These are phyloP conservation scores for Albatrellus sp. DNA, from an alignment of 1,284 basidiomycete species.

Conservation along the genomic window DNA sequence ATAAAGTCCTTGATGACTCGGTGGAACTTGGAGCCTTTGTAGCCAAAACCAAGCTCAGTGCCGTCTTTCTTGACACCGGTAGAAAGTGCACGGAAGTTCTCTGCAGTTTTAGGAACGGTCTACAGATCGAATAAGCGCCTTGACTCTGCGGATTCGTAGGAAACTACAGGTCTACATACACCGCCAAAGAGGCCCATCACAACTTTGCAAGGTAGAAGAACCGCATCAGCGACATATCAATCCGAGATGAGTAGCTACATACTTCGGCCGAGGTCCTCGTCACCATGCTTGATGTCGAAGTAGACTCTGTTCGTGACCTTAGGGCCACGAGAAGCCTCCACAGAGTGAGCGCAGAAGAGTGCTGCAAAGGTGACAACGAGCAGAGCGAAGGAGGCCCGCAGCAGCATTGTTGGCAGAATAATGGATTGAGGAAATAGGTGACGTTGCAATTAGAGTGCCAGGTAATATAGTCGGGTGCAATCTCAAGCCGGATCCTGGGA, in stretches of 20 bases:
- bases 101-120: conserved; percentile 70
- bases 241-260: conserved; percentile 20
- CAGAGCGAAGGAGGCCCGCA: conserved; percentile 33
- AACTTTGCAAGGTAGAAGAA: conserved; percentile 29
- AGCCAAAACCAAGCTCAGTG: conserved; percentile 56
- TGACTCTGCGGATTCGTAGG: neutral
- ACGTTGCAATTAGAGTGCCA: neutral
- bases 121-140: conserved; percentile 20
- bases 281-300: conserved; percentile 89
- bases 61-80: conserved; percentile 76
- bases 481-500: too few species aligned
- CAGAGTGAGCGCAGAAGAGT: conserved; percentile 55
- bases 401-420: conserved; percentile 11
- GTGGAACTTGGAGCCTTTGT: conserved; percentile 62
- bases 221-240: conserved; percentile 1
- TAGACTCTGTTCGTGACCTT: conserved; percentile 86
- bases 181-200: conserved; percentile 82
- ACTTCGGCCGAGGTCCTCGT: conserved; percentile 73
- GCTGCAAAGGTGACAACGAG: conserved; percentile 54
- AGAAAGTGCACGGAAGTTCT: conserved; percentile 60
- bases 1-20: conserved; percentile 64
- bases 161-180: conserved; percentile 23
- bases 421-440: neutral
- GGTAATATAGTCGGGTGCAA: too few species aligned
- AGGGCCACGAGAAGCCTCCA: conserved; percentile 68